Percentiles rank a stretch among this genome's conserved stretches.
phyloP scores from a whole-genome alignment of 176 grass and related monocot species.

The Thalia dealbata region DNA sequence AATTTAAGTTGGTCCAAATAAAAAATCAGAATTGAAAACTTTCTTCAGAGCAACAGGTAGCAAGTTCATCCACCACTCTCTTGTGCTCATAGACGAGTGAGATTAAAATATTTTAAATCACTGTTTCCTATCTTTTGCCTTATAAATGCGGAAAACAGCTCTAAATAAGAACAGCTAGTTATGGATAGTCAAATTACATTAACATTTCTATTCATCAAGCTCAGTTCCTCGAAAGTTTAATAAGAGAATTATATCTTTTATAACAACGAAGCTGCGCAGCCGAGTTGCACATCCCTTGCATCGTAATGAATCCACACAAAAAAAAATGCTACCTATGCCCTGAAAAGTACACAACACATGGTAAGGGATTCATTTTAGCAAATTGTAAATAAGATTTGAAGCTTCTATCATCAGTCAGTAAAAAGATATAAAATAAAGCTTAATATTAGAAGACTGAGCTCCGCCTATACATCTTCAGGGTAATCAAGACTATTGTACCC shows the following conservation, averaged over 20 bases:
- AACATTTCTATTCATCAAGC: not conserved
- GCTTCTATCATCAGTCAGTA: not conserved
- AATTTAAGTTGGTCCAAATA: no score
- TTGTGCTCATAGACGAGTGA: no score
- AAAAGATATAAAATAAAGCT: no score
- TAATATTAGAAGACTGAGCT: no score
- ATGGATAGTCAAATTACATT: not conserved
- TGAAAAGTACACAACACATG: not conserved
- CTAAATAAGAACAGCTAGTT: not conserved
- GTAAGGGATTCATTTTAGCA: not conserved
- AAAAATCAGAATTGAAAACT: no score
- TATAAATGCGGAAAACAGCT: no score
- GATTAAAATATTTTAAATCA: no score
- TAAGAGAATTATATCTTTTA: not conserved
- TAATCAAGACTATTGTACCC: no score
- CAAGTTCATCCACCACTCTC: no score
- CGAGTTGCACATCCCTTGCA: not conserved
- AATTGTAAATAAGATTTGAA: not conserved
- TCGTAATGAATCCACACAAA: not conserved
- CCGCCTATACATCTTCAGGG: no score
- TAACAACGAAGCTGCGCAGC: not conserved
- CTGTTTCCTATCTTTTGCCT: no score
- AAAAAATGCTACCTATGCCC: slow-evolving; percentile 1
- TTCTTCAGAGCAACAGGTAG: no score
- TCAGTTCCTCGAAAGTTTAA: not conserved